Evolutionary conservation across 2,329 filamentous ascomycete species (phyloP).

Genomic region (Nothopassalora personata): DNA sequence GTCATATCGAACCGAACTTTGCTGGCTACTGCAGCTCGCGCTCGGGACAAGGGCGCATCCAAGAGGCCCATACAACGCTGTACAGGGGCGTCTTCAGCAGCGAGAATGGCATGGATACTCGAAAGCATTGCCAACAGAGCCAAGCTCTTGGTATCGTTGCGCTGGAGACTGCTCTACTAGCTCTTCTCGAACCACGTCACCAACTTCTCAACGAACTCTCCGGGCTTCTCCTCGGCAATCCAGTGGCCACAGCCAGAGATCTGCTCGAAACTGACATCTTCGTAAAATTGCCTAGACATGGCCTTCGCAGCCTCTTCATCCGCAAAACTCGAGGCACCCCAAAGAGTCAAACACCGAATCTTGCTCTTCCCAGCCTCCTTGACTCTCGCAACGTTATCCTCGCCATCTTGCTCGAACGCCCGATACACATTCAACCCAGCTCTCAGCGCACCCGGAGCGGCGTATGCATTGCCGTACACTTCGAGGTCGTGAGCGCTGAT

Average conservation of each 20-base stretch:
- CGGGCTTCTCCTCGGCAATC: conserved; percentile 38
- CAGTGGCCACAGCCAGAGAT: conserved; percentile 34
- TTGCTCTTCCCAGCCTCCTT: conserved; percentile 18
- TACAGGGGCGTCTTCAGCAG: no score
- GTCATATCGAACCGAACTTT: no score
- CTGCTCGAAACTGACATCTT: conserved; percentile 21
- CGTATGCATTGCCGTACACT: conserved; percentile 35
- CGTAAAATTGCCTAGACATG: conserved; percentile 29
- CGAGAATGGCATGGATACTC: no score
- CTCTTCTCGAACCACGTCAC: conserved; percentile 28
- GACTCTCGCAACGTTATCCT: conserved; percentile 15
- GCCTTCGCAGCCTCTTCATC: conserved; percentile 27
- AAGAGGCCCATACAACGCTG: no score
- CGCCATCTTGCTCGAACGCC: conserved; percentile 32
- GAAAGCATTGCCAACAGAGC: no score
- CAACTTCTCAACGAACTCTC: conserved; percentile 33
- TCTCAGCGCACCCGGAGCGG: conserved; percentile 32
- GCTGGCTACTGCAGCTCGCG: no score
- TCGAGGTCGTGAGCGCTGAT: conserved; percentile 37
- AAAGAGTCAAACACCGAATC: conserved; percentile 30
- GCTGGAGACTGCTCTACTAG: neutral
- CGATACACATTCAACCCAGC: conserved; percentile 32
- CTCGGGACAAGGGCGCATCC: no score
- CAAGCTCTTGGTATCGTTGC: neutral
- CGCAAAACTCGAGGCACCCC: conserved; percentile 29